Percentiles rank a stretch among this genome's conserved stretches.
Conservation (phyloP, 306 rosid genomes). For the Malus sylvestris region DNA sequence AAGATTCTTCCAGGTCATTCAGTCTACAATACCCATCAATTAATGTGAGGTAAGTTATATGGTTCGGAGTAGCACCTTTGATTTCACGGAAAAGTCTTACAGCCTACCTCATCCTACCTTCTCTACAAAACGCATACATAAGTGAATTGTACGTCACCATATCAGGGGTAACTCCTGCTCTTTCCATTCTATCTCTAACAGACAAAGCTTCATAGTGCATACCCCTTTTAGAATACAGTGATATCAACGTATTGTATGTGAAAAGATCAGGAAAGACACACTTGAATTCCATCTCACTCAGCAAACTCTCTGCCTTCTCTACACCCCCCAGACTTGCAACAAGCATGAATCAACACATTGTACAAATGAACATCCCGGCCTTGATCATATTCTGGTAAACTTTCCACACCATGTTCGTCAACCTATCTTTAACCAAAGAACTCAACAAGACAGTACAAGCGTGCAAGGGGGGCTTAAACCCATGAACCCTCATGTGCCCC, state of each 20-base stretch:
- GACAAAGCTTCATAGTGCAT: constrained; percentile 81
- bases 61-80: constrained; percentile 53
- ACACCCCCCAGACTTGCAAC: constrained; percentile 73
- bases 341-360: constrained; percentile 79
- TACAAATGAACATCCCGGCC: constrained; percentile 52
- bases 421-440: constrained; percentile 59
- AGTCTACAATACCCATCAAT: constrained; percentile 73
- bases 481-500: constrained; percentile 57
- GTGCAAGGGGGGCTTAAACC: constrained; percentile 56
- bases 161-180: constrained; percentile 64
- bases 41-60: constrained; percentile 71
- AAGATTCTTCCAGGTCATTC: constrained; percentile 65
- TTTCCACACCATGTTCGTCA: constrained; percentile 67
- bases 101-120: constrained; percentile 87
- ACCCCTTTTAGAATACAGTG: constrained; percentile 57
- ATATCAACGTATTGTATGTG: constrained; percentile 80
- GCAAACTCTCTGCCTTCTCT: constrained; percentile 54
- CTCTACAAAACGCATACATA: constrained; percentile 68
- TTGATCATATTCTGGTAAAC: constrained; percentile 49
- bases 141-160: constrained; percentile 75
- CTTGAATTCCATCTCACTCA: constrained; percentile 66
- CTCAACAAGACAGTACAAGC: constrained; percentile 83
- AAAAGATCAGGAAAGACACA: constrained; percentile 62
- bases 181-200: constrained; percentile 70
- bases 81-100: constrained; percentile 61